Evolutionary conservation across 306 rosid species (phyloP).

Genomic region (Rosa lucieae): DNA sequence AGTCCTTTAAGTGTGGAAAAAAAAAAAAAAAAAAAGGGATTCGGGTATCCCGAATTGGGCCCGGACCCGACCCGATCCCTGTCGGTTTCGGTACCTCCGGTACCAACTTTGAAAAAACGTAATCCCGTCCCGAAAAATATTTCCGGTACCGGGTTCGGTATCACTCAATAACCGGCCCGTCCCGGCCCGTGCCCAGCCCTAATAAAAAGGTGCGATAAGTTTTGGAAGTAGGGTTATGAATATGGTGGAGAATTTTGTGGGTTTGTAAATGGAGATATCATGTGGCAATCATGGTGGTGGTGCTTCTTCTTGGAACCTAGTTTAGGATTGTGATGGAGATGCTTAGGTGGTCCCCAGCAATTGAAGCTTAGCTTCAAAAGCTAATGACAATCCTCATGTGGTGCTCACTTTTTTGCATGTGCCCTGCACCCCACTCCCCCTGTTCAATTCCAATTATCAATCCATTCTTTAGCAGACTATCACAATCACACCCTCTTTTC

Average conservation of each 20-base stretch:
- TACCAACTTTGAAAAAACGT: no score
- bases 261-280: conserved; percentile 18
- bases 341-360: conserved; percentile 40
- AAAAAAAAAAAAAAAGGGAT: no score
- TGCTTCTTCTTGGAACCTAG: conserved; percentile 44
- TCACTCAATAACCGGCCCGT: no score
- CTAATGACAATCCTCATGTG: conserved; percentile 44
- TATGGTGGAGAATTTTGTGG: neutral
- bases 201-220: no score
- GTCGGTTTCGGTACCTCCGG: no score
- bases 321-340: conserved; percentile 39
- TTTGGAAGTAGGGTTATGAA: no score
- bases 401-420: conserved; percentile 66
- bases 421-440: conserved; percentile 39
- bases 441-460: conserved; percentile 27
- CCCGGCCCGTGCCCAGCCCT: no score
- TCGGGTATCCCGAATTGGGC: no score
- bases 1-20: no score
- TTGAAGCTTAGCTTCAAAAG: conserved; percentile 29
- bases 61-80: no score
- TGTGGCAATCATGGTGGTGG: conserved; percentile 32
- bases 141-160: no score
- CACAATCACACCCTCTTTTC: conserved; percentile 19
- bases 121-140: no score
- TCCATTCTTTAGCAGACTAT: conserved; percentile 20